Base-by-base conservation (phyloP, 163 green algal genomes). In the Smithsoniella earleae region DNA sequence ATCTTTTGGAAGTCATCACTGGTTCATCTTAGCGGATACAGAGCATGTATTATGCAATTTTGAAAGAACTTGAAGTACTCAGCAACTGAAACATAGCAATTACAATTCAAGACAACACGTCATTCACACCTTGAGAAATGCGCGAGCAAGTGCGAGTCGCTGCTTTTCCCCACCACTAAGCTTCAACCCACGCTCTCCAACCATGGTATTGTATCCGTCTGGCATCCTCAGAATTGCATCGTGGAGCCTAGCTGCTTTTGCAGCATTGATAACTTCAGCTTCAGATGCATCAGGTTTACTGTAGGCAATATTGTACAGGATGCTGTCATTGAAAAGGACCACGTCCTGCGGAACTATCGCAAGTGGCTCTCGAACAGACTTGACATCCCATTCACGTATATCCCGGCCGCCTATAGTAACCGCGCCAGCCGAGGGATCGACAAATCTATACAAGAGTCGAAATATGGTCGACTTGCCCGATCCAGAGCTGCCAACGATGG, bases 111-210 rank as follows among this genome's bases (percentile, higher is more conserved):
- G n/a, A n/a, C n/a, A n/a, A n/a, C n/a, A n/a, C n/a, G 10, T n/a
- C n/a, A n/a, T n/a, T n/a, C 28, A 38, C 16, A 62, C 52, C 77
- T 87, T 87, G 22, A 89, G 77, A 76, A 89, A 87, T 3, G 84
- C 83, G 25, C 90, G 75, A 8, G 89, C 89, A 66, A 96, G 94
- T 22, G 91, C 90, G 2, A 96, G 86, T 0, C 91, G 77, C 82
- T 96, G 91, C 84, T 98, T 98, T 83, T 99, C 93, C 1, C 94
- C 94, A 2, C 94, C 94, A 46, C 83, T 92, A 2, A 98, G 86
- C 75, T 97, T 94, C 38, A 96, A 78, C 3, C 92, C 91, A 0
- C 92, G 83, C 85, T 96, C 92, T 0, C 91, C 91, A 31, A 97
- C 89, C 28, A 95, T 45, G 0, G 93, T 98, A 13, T 81, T 75